Evolutionary conservation across 2,329 filamentous ascomycete genomes (phyloP), one percentile per base, ranked within the genome.

Genomic region (Elsinoe necatrix): DNA sequence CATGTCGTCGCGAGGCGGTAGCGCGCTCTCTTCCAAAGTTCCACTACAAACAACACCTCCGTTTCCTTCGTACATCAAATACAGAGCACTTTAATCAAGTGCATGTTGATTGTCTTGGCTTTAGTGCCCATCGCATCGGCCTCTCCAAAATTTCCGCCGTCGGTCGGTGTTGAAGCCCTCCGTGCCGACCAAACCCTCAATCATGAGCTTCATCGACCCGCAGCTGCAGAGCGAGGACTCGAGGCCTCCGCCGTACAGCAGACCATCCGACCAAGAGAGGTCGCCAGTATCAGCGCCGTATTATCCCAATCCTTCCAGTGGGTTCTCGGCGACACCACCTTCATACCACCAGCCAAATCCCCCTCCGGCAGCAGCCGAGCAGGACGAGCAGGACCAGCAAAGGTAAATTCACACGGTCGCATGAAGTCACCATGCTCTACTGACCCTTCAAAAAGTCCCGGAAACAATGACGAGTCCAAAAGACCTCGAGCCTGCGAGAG

Each of bases 401-500:
- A 54, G 35, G 25, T 39, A 11, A 23, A 21, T 25, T 8, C 27
- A 9, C 27, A 4, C 9, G 4, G 27, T 29, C 27, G 4, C 9
- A 29, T 4, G 4, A 4, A 14, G 3, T 47, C 12, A 35, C 9
- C 6, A 4, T 50, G 14, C 14, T 16, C 2, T 27, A 23, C 14
- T 27, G 6, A 20, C 20, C 16, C 73, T 73, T 14, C 11, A 9
- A 23, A 3, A 11, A 52, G 48, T 52, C 48, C 48, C 4, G 48
- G 48, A 16, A 52, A 52, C 21, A 52, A 75, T 60, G 64, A 55
- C 43, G 73, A 76, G 58, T 60, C 71, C 57, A 77, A 77, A 67
- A 69, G 74, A 9, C 72, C 73, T 4, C 69, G 74, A 42, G 74
- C 74, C 11, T 77, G 74, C 63, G 74, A 77, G 57, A 73, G 73